Evolutionary conservation across 164 flowering plant genomes (phyloP), one percentile per base, ranked within the genome.

Genomic region (Magnolia officinalis): DNA sequence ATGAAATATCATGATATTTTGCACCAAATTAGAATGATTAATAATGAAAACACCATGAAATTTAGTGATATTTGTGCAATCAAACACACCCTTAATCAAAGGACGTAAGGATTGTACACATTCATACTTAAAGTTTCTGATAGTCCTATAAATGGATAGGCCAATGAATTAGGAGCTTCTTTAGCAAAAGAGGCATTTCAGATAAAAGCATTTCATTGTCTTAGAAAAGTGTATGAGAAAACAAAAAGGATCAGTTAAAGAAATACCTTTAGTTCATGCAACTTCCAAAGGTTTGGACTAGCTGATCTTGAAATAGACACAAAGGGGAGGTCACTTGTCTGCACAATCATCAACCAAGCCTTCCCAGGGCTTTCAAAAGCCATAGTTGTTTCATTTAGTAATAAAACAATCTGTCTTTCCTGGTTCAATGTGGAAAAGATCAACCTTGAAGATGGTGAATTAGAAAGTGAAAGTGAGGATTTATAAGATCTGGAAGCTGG

Each of bases 321-420:
- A 85, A 94, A 96, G 63, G 96, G 92, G 80, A 94, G 93, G 69
- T 88, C 86, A 68, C 72, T 78, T 74, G 88, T 84, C 83, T 87
- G 90, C 31, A 91, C 76, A 77, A 92, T 85, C 91, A 92, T 86
- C 88, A 96, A 81, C 72, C 77, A 83, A 52, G 93, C 92, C 78
- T 78, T 86, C 59, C 88, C 98, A 45, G 87, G 76, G 83, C 86
- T 84, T 70, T 96, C 98, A 72, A 95, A 83, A 75, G 82, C 66
- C 20, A 75, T 20, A 49, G 82, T 55, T 61, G 78, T 82, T 81
- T 88, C 89, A 82, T 94, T 92, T 72, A 94, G 75, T 71, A 96
- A 76, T 66, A 96, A 66, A 75, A 94, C 94, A 78, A 96, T 80
- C 81, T 94, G 98, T 69, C 77, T 76, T 55, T 94, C 99, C 99